Base-by-base conservation (phyloP, 2,329 filamentous ascomycete genomes). In the Botryotinia globosa region DNA sequence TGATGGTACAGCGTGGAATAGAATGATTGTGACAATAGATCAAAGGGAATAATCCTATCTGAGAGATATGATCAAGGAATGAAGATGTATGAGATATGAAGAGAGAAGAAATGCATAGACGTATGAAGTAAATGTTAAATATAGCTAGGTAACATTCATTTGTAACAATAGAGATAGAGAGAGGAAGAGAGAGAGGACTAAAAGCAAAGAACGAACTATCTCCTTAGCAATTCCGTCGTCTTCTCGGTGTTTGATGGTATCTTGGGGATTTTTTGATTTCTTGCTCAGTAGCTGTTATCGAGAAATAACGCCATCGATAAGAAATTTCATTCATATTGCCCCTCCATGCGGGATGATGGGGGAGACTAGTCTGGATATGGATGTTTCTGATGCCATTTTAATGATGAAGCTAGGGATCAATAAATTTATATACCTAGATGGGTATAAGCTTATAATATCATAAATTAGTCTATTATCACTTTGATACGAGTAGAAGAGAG, bases 271-370 rank as follows among this genome's bases (percentile, higher is more conserved):
- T 61, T 62, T 34, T 37, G 14, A 9, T 25, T 44, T 61, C 45
- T 34, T 37, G 54, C 39, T 48, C 32, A 29, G 32, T 1, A 54
- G 9, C 34, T 66, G 51, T 66, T 62, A 72, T 72, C 48, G 45
- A 56, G 51, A 56, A 56, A 72, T 72, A 44, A 66, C 62, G 70
- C 62, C 62, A 72, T 67, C 62, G 70, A 72, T 72, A 72, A 72
- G 70, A 72, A 68, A 72, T 72, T 72, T 72, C 51, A 72, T 72
- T 72, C 51, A 72, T 9, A 22, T 61, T 67, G 51, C 70, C 70
- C 70, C 70, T 67, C 70, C 58, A 63, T 39, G 42, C 56, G 64
- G 32, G 20, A 29, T 39, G 45, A 56, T 54, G 45, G 44, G 42
- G 63, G 51, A 32, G 48, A 48, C 63, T 65, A 65, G 18, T 18